A percentile compares a stretch with the other conserved stretches of the same genome.
Conservation (phyloP, 176 grass and related monocot species). For the Paspalum vaginatum region DNA sequence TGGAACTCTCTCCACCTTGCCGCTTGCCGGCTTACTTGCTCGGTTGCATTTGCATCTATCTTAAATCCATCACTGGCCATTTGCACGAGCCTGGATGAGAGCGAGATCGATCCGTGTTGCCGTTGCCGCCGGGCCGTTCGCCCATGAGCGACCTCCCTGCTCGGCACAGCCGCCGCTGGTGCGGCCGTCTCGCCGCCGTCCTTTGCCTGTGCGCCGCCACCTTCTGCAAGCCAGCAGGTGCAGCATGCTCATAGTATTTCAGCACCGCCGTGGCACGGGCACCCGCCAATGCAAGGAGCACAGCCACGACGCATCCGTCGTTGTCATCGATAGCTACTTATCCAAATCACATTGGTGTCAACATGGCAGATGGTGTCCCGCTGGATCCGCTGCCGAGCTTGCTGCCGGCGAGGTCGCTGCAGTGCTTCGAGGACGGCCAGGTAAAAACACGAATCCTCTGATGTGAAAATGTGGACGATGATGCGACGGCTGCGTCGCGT, state of each 20-base stretch:
- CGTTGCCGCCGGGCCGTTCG: not conserved
- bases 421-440: slow-evolving; percentile 61
- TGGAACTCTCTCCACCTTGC: slow-evolving; percentile 14
- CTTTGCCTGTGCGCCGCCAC: slow-evolving; percentile 40
- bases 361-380: not conserved
- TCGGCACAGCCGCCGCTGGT: slow-evolving; percentile 25
- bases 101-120: not conserved
- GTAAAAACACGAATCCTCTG: not conserved
- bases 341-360: not conserved
- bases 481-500: not conserved
- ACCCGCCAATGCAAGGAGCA: not conserved
- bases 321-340: not conserved
- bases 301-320: not conserved
- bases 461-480: no score
- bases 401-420: slow-evolving; percentile 41
- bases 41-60: not conserved
- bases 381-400: slow-evolving; percentile 6
- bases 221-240: slow-evolving; percentile 45
- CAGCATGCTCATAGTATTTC: not conserved
- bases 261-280: no score
- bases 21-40: not conserved
- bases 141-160: slow-evolving; percentile 37
- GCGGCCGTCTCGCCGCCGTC: slow-evolving; percentile 11
- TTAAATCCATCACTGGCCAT: not conserved
- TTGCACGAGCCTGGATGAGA: not conserved